phyloP scores from a whole-genome alignment of 768 basidiomycete species.

The Rhodocollybia butyracea region DNA sequence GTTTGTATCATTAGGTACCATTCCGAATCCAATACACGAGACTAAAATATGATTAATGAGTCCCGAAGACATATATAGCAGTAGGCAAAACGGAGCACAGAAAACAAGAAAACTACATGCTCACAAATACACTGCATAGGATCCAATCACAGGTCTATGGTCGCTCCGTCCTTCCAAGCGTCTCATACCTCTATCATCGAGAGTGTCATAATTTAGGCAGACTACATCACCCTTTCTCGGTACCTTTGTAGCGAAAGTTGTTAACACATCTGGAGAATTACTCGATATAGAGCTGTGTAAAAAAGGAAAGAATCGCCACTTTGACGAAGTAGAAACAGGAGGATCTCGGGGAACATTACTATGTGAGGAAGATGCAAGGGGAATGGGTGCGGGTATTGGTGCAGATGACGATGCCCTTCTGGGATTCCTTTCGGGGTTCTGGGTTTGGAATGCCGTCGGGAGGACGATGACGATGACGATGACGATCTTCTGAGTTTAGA shows the following conservation, averaged over 20 bases:
- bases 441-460: neutral
- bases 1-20: too few relatives aligned
- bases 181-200: constrained; percentile 75
- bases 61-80: neutral
- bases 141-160: constrained; percentile 82
- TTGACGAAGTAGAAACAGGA: constrained; percentile 21
- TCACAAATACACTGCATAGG: constrained; percentile 67
- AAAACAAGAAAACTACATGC: neutral
- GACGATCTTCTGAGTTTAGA: constrained; percentile 1
- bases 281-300: constrained; percentile 26
- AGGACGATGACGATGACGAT: constrained; percentile 5
- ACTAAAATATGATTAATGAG: neutral
- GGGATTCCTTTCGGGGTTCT: constrained; percentile 8
- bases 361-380: neutral
- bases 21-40: neutral
- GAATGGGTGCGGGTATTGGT: constrained; percentile 6
- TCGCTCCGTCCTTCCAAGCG: constrained; percentile 77
- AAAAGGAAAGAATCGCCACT: constrained; percentile 45
- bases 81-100: neutral
- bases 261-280: constrained; percentile 12
- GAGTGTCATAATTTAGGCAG: constrained; percentile 68
- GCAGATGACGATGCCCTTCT: constrained; percentile 13
- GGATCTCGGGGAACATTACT: constrained; percentile 7
- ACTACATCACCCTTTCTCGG: constrained; percentile 66
- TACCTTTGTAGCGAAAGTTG: constrained; percentile 16